These are phyloP conservation scores for Amanita jacksonii DNA, from an alignment of 768 basidiomycete species.

Conservation along the genomic window DNA sequence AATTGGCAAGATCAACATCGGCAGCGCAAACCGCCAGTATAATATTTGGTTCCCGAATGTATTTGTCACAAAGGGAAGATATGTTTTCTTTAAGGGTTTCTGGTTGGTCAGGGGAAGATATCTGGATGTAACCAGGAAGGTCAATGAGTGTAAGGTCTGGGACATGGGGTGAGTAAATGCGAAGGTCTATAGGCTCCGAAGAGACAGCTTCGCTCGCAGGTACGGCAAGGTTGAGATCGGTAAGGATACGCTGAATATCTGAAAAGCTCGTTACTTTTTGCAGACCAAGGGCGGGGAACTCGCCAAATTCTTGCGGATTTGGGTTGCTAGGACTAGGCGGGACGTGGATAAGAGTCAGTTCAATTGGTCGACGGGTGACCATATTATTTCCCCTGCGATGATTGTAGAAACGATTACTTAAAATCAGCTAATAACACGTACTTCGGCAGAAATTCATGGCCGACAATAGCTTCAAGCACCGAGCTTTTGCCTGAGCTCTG, in stretches of 20 bases:
- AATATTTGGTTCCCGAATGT: conserved; percentile 99
- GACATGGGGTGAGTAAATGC: conserved; percentile 92
- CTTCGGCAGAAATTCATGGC: conserved; percentile 98
- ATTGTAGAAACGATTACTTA: background rate
- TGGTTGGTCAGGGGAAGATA: conserved; percentile 91
- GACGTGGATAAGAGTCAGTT: conserved; percentile 92
- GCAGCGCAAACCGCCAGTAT: conserved; percentile 98
- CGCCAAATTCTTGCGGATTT: conserved; percentile 69
- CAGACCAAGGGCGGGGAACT: conserved; percentile 85
- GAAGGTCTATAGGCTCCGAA: conserved; percentile 90
- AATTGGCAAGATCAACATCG: conserved; percentile 97
- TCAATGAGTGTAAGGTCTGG: conserved; percentile 98
- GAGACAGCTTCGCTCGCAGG: conserved; percentile 87
- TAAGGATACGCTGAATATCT: conserved; percentile 86
- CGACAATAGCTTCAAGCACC: conserved; percentile 94
- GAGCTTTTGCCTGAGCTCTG: conserved; percentile 99
- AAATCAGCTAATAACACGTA: conserved; percentile 30
- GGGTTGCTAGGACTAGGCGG: conserved; percentile 48
- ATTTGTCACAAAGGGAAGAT: conserved; percentile 79
- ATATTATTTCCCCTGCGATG: conserved; percentile 89
- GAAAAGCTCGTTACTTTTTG: conserved; percentile 87
- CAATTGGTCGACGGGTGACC: conserved; percentile 98
- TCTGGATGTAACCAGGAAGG: conserved; percentile 94
- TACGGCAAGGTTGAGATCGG: conserved; percentile 92
- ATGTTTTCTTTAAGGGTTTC: conserved; percentile 93